Evolutionary conservation across 2,329 filamentous ascomycete genomes (phyloP).

Genomic region (Exophiala xenobiotica): DNA sequence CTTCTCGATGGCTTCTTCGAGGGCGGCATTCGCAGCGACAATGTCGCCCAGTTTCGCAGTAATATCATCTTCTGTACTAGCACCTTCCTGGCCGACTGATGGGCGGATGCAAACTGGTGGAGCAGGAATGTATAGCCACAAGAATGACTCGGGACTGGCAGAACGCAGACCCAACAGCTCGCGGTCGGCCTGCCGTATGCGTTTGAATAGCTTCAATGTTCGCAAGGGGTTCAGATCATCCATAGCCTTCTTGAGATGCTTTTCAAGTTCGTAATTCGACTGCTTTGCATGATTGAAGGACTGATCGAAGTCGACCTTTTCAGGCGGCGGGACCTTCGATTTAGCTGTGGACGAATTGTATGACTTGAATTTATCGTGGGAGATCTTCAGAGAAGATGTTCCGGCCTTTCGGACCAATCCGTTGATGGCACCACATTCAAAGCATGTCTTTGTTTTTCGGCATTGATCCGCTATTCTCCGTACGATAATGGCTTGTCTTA

Average conservation of each 20-base stretch:
- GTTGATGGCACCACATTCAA: slow-evolving; percentile 77
- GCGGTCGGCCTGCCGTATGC: slow-evolving; percentile 80
- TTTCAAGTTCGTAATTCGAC: slow-evolving; percentile 78
- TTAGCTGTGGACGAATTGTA: slow-evolving; percentile 86
- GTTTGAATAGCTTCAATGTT: slow-evolving; percentile 87
- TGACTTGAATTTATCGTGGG: slow-evolving; percentile 85
- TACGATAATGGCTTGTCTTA: slow-evolving; percentile 76
- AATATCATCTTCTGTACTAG: slow-evolving; percentile 93
- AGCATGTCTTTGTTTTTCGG: slow-evolving; percentile 79
- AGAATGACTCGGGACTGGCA: slow-evolving; percentile 91
- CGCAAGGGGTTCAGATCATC: slow-evolving; percentile 90
- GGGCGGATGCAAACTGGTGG: slow-evolving; percentile 92
- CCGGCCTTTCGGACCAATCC: slow-evolving; percentile 89
- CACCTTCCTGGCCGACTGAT: slow-evolving; percentile 87
- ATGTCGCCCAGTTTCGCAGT: slow-evolving; percentile 98
- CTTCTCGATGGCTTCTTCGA: slow-evolving; percentile 77
- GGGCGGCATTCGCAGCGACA: slow-evolving; percentile 83
- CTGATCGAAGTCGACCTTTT: slow-evolving; percentile 80
- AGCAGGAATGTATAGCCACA: slow-evolving; percentile 94
- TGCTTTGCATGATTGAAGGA: slow-evolving; percentile 80
- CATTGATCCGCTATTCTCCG: slow-evolving; percentile 90
- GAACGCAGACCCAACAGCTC: slow-evolving; percentile 88
- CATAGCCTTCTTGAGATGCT: slow-evolving; percentile 85
- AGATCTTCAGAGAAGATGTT: slow-evolving; percentile 78
- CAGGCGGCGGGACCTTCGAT: slow-evolving; percentile 77